phyloP scores from a whole-genome alignment of 2,329 filamentous ascomycete genomes.

The Fusarium abutilonis region DNA sequence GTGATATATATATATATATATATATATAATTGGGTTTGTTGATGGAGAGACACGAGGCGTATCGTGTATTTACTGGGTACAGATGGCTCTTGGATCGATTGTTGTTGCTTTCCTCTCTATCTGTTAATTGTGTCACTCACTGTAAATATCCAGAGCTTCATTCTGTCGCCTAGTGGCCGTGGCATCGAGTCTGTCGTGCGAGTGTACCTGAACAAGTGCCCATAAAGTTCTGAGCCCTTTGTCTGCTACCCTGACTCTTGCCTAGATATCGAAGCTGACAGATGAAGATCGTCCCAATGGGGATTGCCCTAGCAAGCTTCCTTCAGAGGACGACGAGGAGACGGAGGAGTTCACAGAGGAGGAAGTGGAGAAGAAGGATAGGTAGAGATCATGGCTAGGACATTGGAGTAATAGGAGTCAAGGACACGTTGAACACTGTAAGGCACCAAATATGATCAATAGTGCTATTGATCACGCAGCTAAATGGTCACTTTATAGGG shows the following conservation, averaged over 20 bases:
- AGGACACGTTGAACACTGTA: too few relatives aligned
- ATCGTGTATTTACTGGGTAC: background rate
- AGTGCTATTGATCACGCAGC: too few relatives aligned
- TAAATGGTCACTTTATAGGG: background rate
- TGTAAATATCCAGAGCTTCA: background rate
- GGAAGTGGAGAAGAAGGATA: too few relatives aligned
- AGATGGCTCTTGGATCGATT: background rate
- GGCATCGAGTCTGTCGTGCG: background rate
- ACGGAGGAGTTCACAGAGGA: background rate
- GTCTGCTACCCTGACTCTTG: background rate
- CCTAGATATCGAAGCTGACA: background rate
- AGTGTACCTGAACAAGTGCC: background rate
- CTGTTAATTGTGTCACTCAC: slow-evolving; percentile 2
- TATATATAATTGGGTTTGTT: background rate
- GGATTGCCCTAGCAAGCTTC: slow-evolving; percentile 9
- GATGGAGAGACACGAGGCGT: background rate
- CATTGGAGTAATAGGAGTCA: background rate
- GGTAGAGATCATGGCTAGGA: too few relatives aligned
- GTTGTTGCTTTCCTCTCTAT: background rate
- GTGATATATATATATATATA: background rate
- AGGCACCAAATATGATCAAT: too few relatives aligned
- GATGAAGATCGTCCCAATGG: slow-evolving; percentile 8
- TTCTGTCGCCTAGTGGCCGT: background rate
- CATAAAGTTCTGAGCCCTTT: background rate
- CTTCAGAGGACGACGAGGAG: slow-evolving; percentile 1